Base-by-base conservation (phyloP, 305 asterid species). In the Solanum hybrid region DNA sequence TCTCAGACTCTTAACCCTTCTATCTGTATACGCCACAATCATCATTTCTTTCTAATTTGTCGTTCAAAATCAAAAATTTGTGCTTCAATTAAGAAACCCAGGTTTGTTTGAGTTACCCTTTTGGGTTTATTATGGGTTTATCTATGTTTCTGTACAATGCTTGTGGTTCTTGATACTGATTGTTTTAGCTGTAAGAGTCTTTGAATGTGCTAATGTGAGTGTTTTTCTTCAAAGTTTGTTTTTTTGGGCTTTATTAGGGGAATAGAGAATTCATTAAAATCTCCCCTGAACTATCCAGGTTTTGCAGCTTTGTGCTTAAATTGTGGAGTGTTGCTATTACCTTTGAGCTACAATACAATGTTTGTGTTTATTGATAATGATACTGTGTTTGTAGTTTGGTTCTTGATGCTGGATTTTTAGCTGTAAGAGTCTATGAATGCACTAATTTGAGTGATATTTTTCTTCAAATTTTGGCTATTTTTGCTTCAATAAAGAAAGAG, bases 71-170 rank as follows among this genome's bases (percentile, higher is more conserved):
- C 89, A 79, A 88, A 77, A 73, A 90, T 92, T 91, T 86, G 61
- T 67, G 94, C 94, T 90, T 91, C 92, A 31, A 51, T 89, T 80
- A 93, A 91, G 76, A 93, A 93, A 93, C 89, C 95, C 79, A 95
- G 97, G 98, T 95, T 80, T 8, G 22, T 67, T 83, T 46, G 86
- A 37, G 74, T n/a, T 34, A 24, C 87, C 35, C 76, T 76, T 86
- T 86, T 86, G 80, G 28, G 18, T 87, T 12, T 34, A 18, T 26
- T 86, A 3, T 39, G n/a, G 8, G 28, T 64, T 81, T 80, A 24
- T 33, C n/a, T 79, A 37, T 5, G 33, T 39, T 80, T 39, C 20
- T 81, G 14, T 35, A 51, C 9, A 14, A 10, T 57, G 61, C 46
- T 79, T 40, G 89, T 75, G 73, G n/a, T 26, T 29, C 31, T 76